Base-by-base conservation (phyloP, 2,329 filamentous ascomycete genomes). In the Emericellopsis cladophorae region DNA sequence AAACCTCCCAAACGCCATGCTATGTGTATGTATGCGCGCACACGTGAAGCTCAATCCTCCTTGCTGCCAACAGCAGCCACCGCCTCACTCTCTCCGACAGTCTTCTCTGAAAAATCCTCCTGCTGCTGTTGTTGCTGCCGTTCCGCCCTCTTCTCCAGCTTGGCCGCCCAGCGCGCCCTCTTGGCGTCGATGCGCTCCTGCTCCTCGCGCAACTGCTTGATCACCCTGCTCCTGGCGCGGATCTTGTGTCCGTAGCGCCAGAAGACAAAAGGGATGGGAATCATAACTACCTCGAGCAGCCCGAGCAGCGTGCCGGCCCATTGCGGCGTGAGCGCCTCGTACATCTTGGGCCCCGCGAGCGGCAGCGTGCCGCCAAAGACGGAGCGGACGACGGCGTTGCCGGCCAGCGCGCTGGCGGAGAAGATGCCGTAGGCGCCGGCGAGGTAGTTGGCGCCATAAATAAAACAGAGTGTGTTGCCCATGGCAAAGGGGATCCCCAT, bases 261-360 rank as follows among this genome's bases (percentile, higher is more conserved):
- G 52, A 93, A 92, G 1, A 86, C 67, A 42, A 90, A 72, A 0
- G 86, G 86, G 37, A 92, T 88, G 0, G 87, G 85, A 14, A 92
- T 81, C 51, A 87, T 73, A 1, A 68, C 64, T 2, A 86, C 74
- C 50, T 90, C 84, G 3, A 93, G 61, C 40, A 89, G 52, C 0
- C 82, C 84, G 4, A 92, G 64, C 37, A 92, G 62, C 0, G 84
- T 89, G 0, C 82, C 84, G 0, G 84, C 80, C 85, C 85, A 92
- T 46, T 85, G 81, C 0, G 84, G 77, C 0, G 81, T 79, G 9
- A 94, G 63, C 0, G 66, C 64, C 2, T 54, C 54, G 54, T 90
- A 93, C 74, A 94, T 79, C 21, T 70, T 67, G 0, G 82, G 72
- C 0, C 84, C 86, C 3, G 83, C 83, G 1, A 93, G 66, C 0